Percentiles rank a stretch among this genome's conserved stretches.
Conservation (phyloP, 176 grass and related monocot species). For the Zea mays region Zm-B73-REFERENCE-NAM-5.0 NC_050097.1:10871501-10872000, state of each 20-base stretch:
- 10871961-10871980: conserved; percentile 79
- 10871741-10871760: too few species aligned
- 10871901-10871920: conserved; percentile 95
- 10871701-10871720: conserved; percentile 5
- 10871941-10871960: conserved; percentile 87
- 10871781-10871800: neutral
- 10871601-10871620: conserved; percentile 79
- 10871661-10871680: conserved; percentile 91
- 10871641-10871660: conserved; percentile 84
- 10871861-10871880: neutral
- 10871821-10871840: too few species aligned
- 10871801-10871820: neutral
- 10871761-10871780: neutral
- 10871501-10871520: conserved; percentile 33
- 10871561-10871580: conserved; percentile 45
- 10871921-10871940: conserved; percentile 83
- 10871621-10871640: conserved; percentile 61
- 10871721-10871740: neutral
- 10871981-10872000: conserved; percentile 79
- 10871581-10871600: conserved; percentile 31
- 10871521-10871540: conserved; percentile 19
- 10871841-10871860: neutral
- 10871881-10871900: conserved; percentile 1
- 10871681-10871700: conserved; percentile 66
- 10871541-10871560: conserved; percentile 17